Evolutionary conservation across 2,329 filamentous ascomycete genomes (phyloP), one percentile per base, ranked within the genome.

Genomic region (Fusarium haematococcum): DNA sequence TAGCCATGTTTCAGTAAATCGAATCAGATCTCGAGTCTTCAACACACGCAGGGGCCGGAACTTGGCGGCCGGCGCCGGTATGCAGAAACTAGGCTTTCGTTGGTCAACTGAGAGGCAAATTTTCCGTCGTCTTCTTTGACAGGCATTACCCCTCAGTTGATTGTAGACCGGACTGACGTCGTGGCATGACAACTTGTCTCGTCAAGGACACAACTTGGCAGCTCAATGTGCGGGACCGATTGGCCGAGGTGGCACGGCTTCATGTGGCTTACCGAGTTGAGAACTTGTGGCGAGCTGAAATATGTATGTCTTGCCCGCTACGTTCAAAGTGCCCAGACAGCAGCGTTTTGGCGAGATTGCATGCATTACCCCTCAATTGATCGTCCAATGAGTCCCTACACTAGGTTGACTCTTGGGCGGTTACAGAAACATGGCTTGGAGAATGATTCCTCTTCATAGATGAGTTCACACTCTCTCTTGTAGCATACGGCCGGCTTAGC

Each of bases 271-370:
- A 54, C 48, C 48, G 27, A 54, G 48, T 14, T 20, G 10, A 32
- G 48, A 54, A 20, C 27, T 20, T 58, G 56, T 41, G 33, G 35
- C 35, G 35, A 58, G 33, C 56, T 58, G 35, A 41, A 58, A 58
- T 58, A 58, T 58, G 56, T 39, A 41, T 58, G 56, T 58, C 56
- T 58, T 16, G 35, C 56, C 35, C 56, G 56, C 56, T n/a, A 2
- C 4, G 10, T 58, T n/a, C 18, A 27, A 58, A 10, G 35, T 16
- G 11, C 23, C 33, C 4, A 32, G 20, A 58, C 35, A n/a, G 4
- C 23, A 39, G 16, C 9, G 2, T 6, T 18, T 39, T 13, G 6
- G 33, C 23, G 32, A 41, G 33, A 39, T 27, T 41, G 6, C 16
- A 8, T 41, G 23, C 23, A 3, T 20, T 14, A 27, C 23, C 23